Evolutionary conservation across 257 asterid species (phyloP).

Genomic region (Cynanchum wilfordii): DNA sequence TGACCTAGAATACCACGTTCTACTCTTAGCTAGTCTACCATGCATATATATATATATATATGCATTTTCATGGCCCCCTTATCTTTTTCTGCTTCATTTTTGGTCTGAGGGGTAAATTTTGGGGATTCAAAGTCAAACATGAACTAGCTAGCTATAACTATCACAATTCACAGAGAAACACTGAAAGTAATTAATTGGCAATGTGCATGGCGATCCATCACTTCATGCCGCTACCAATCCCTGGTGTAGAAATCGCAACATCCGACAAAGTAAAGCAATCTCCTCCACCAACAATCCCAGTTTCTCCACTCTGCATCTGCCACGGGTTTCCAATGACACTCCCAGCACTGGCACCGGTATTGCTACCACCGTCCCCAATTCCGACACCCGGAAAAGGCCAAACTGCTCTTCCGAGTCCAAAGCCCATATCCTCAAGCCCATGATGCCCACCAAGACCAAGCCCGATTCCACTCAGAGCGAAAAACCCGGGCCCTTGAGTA

Average conservation of each 20-base stretch:
- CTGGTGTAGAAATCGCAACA: slow-evolving; percentile 65
- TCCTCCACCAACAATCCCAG: slow-evolving; percentile 40
- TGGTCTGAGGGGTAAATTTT: not conserved
- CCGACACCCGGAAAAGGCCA: slow-evolving; percentile 58
- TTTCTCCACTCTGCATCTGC: slow-evolving; percentile 62
- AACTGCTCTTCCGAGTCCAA: slow-evolving; percentile 53
- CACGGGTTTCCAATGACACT: slow-evolving; percentile 41
- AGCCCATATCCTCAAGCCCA: slow-evolving; percentile 56
- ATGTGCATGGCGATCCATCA: slow-evolving; percentile 12
- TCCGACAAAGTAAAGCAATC: slow-evolving; percentile 57
- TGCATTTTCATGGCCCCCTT: not conserved
- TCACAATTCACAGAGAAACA: not conserved
- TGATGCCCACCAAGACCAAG: slow-evolving; percentile 32
- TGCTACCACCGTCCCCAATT: slow-evolving; percentile 33
- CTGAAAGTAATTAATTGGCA: not conserved
- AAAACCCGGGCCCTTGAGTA: slow-evolving; percentile 49
- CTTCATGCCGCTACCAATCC: slow-evolving; percentile 44
- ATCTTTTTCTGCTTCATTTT: not conserved
- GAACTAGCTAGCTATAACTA: not conserved
- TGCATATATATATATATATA: not conserved
- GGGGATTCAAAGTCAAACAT: not conserved
- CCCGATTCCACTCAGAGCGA: slow-evolving; percentile 65
- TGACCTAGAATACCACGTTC: not conserved
- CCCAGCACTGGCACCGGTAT: slow-evolving; percentile 14
- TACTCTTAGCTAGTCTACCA: not conserved